These are phyloP conservation scores for Bryum argenteum DNA, from an alignment of 225 moss, liverwort and hornwort genomes.

Conservation along the genomic window DNA sequence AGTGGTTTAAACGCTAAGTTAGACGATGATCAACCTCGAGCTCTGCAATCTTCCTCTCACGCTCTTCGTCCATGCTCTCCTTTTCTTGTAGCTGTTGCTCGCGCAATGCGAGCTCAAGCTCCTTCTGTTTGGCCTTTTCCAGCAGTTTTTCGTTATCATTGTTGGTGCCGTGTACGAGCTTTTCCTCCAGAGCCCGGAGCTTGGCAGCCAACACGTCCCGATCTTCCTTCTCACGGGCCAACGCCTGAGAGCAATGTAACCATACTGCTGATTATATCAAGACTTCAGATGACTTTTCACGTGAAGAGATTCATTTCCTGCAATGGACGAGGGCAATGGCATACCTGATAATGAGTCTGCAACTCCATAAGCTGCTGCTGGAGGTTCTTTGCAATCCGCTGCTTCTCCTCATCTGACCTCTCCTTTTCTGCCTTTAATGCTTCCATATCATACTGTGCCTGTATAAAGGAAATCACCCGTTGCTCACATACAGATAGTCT, in stretches of 20 bases:
- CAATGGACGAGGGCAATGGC: constrained; percentile 5
- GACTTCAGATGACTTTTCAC: not conserved
- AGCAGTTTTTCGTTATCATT: constrained; percentile 75
- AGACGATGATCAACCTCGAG: constrained; percentile 65
- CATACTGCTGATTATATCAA: constrained; percentile 18
- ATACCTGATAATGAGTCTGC: constrained; percentile 88
- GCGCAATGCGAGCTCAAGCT: constrained; percentile 73
- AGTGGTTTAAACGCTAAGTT: constrained; percentile 1
- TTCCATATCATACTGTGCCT: constrained; percentile 94
- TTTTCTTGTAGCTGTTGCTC: constrained; percentile 94
- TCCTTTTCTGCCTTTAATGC: constrained; percentile 95
- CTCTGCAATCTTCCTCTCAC: constrained; percentile 84
- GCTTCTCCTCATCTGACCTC: constrained; percentile 92
- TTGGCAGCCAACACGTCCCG: constrained; percentile 83
- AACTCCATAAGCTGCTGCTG: constrained; percentile 87
- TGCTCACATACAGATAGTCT: constrained; percentile 10
- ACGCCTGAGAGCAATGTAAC: constrained; percentile 57
- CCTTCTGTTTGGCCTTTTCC: constrained; percentile 75
- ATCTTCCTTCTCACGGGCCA: constrained; percentile 96
- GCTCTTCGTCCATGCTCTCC: constrained; percentile 90
- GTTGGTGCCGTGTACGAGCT: constrained; percentile 91
- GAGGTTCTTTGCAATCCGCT: constrained; percentile 80
- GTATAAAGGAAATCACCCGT: constrained; percentile 14
- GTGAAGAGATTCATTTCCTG: constrained; percentile 13
- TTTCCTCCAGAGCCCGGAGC: constrained; percentile 91